Conservation (phyloP, 2,329 filamentous ascomycete species). For the Fonsecaea multimorphosa region DNA sequence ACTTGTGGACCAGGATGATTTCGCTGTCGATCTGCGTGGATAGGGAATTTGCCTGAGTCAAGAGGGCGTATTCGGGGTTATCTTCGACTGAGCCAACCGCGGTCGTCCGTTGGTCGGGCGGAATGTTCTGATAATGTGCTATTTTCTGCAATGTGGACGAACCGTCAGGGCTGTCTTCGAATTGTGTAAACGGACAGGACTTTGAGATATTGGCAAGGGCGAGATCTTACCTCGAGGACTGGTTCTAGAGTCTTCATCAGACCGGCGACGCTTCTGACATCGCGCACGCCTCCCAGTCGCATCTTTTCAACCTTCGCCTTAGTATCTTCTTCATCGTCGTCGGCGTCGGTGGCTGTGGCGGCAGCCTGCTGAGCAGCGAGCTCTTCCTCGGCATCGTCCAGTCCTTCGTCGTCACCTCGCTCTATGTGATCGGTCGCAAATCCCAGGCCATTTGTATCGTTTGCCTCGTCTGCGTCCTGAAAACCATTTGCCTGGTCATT, state of each 20-base stretch:
- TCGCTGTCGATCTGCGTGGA: constrained; percentile 94
- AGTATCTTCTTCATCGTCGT: constrained; percentile 68
- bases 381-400: constrained; percentile 41
- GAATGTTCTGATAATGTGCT: constrained; percentile 72
- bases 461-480: constrained; percentile 48
- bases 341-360: constrained; percentile 59
- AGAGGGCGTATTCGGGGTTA: constrained; percentile 85
- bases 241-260: constrained; percentile 83
- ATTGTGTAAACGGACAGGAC: constrained; percentile 66
- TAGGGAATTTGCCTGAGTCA: constrained; percentile 86
- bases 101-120: constrained; percentile 67
- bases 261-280: constrained; percentile 78
- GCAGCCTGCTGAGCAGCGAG: constrained; percentile 54
- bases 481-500: constrained; percentile 64
- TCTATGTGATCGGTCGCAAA: constrained; percentile 43
- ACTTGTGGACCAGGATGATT: constrained; percentile 92
- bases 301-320: constrained; percentile 84
- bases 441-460: constrained; percentile 36
- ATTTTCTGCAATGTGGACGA: constrained; percentile 73
- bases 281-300: constrained; percentile 73
- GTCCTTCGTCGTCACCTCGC: constrained; percentile 44
- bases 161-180: constrained; percentile 67
- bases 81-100: constrained; percentile 85
- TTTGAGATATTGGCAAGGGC: constrained; percentile 38
- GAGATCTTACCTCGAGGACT: constrained; percentile 76